Conservation (phyloP, 768 basidiomycete species). For the Hygrocybe coccinea region DNA sequence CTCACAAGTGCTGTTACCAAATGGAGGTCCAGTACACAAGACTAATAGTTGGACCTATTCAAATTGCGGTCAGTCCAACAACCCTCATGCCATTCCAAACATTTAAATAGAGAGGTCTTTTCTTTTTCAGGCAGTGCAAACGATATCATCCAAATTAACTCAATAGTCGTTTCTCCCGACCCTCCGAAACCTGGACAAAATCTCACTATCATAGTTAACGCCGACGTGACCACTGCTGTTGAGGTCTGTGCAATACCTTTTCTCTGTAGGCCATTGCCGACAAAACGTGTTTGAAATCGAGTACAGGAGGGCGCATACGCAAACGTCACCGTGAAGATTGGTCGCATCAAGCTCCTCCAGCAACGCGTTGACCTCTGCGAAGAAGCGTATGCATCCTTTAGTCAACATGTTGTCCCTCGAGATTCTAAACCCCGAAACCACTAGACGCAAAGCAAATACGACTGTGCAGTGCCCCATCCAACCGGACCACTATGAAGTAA, state of each 20-base stretch:
- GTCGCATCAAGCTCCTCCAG: constrained; percentile 79
- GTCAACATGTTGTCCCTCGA: not conserved
- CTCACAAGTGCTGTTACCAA: constrained; percentile 22
- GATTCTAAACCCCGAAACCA: constrained; percentile 2
- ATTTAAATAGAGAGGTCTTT: not conserved
- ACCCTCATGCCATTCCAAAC: not conserved
- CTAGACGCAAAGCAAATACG: constrained; percentile 69
- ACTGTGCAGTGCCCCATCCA: constrained; percentile 81
- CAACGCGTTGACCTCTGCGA: constrained; percentile 87
- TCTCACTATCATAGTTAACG: constrained; percentile 79
- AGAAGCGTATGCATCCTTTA: constrained; percentile 70
- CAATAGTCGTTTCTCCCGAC: constrained; percentile 74
- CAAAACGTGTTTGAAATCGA: not conserved
- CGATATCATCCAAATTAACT: constrained; percentile 58
- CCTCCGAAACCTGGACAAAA: constrained; percentile 85
- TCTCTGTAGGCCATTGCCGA: not conserved
- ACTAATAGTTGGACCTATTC: constrained; percentile 58
- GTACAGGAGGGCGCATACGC: constrained; percentile 84
- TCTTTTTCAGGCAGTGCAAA: constrained; percentile 35
- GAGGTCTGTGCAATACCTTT: constrained; percentile 45
- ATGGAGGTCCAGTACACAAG: constrained; percentile 26
- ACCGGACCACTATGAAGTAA: constrained; percentile 63
- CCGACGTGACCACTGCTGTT: constrained; percentile 51
- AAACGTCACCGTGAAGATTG: constrained; percentile 89
- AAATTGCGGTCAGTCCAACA: constrained; percentile 64